Base-by-base conservation (phyloP, 139 green algal species). In the Choricystis sp. region DNA sequence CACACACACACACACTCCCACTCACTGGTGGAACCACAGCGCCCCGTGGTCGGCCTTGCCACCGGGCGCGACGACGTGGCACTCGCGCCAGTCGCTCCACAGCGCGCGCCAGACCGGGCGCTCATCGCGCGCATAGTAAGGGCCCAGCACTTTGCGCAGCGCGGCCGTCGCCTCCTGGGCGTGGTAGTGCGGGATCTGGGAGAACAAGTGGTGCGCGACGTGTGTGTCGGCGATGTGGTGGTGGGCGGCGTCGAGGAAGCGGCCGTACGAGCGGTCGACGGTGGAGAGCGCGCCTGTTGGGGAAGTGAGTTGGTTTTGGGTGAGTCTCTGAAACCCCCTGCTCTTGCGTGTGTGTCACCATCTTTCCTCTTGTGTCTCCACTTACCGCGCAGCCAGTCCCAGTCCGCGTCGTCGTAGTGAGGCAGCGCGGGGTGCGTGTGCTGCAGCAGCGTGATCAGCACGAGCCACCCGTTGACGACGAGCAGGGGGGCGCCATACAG, bases 211-310 rank as follows among this genome's bases (percentile, higher is more conserved):
- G 77, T 96, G 89, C 0, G 74, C 67, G 28, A 96, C 89, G 66
- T 96, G 89, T 0, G 87, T 95, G 79, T 96, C 89, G 2, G 78
- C 77, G 64, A 96, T 96, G 83, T 87, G 79, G 72, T 94, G 86
- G 66, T 85, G 83, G 21, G 91, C 27, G 3, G 74, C 31, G 72
- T 94, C 78, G 56, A 94, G 70, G 65, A 89, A 29, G 65, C 65
- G 65, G 66, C 89, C 88, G 65, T 94, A 96, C 64, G 69, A 74
- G 59, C 83, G 74, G 77, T 96, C 89, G 9, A 93, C 81, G 24
- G 89, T 96, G 48, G 85, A 73, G 57, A 96, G 74, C 2, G 88
- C 89, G 26, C 89, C n/a, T n/a, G n/a, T n/a, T n/a, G n/a, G n/a
- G n/a, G n/a, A n/a, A n/a, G n/a, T n/a, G n/a, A n/a, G n/a, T n/a